Conservation (phyloP, 345 rosid species). For the Populus deltoides region DNA sequence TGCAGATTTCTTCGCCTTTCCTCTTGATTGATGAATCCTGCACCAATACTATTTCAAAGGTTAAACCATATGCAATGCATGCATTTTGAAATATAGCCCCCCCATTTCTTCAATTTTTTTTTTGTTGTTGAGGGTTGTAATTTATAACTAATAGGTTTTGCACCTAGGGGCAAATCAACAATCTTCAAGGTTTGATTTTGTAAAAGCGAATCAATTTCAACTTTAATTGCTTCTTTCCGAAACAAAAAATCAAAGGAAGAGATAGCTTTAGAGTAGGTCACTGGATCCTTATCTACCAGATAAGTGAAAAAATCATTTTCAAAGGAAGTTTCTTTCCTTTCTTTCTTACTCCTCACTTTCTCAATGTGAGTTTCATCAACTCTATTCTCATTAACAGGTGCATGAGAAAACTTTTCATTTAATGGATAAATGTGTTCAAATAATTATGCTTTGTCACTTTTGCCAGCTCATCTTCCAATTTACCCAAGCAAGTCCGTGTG, state of each 20-base stretch:
- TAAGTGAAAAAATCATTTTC: not conserved
- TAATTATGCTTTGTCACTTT: not conserved
- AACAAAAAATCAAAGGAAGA: not conserved
- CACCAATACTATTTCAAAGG: too few relatives aligned
- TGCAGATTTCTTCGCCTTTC: too few relatives aligned
- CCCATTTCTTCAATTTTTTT: too few relatives aligned
- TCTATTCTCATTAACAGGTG: too few relatives aligned
- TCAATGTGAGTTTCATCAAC: not conserved
- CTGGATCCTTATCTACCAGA: not conserved
- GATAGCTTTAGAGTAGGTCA: not conserved
- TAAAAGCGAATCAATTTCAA: not conserved
- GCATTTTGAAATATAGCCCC: too few relatives aligned
- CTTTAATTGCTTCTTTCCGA: not conserved
- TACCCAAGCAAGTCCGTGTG: too few relatives aligned
- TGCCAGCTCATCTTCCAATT: too few relatives aligned
- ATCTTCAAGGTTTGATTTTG: not conserved
- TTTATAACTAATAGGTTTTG: not conserved
- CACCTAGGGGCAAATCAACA: not conserved
- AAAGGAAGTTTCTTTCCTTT: not conserved
- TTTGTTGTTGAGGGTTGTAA: too few relatives aligned
- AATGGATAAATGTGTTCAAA: not conserved
- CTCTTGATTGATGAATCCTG: too few relatives aligned
- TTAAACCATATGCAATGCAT: too few relatives aligned
- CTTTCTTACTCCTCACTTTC: not conserved
- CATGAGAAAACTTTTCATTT: not conserved